Percentiles rank a stretch among this genome's conserved stretches.
These are phyloP conservation scores for Saccharomycopsis crataegensis DNA, from an alignment of 1,139 yeast species.

Conservation along the genomic window DNA sequence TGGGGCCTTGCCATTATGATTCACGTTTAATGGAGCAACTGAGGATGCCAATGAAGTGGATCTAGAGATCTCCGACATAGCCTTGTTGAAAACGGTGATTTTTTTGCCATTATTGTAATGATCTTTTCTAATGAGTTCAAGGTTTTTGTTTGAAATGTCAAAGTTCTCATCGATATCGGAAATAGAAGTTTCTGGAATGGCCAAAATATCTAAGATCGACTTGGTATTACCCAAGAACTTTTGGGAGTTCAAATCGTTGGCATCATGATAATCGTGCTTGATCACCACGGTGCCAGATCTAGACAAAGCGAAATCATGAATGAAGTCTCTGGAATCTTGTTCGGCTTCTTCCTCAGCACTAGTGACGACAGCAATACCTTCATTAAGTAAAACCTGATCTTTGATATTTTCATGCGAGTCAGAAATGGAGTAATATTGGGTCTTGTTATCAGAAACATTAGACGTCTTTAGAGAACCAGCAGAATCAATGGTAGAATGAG, in stretches of 20 bases:
- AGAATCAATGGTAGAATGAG: slow-evolving; percentile 16
- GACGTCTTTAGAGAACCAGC: slow-evolving; percentile 13
- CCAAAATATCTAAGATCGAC: slow-evolving; percentile 13
- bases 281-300: slow-evolving; percentile 14
- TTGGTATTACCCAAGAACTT: slow-evolving; percentile 4
- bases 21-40: not conserved
- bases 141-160: not conserved
- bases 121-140: slow-evolving; percentile 1
- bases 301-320: not conserved
- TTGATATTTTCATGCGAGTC: not conserved
- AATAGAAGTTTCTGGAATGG: slow-evolving; percentile 13
- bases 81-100: slow-evolving; percentile 5
- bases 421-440: slow-evolving; percentile 16
- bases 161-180: slow-evolving; percentile 9
- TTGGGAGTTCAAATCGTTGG: too few relatives aligned
- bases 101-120: not conserved
- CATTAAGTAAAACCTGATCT: not conserved
- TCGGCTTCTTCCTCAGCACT: not conserved
- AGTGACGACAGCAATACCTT: not conserved
- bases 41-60: slow-evolving; percentile 3
- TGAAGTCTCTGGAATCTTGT: not conserved
- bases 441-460: slow-evolving; percentile 9
- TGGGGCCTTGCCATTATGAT: not conserved
- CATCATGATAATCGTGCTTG: slow-evolving; percentile 6
- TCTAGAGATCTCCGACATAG: slow-evolving; percentile 10